Conservation (phyloP, 345 rosid genomes). For the Aquilaria yunnanensis region DNA sequence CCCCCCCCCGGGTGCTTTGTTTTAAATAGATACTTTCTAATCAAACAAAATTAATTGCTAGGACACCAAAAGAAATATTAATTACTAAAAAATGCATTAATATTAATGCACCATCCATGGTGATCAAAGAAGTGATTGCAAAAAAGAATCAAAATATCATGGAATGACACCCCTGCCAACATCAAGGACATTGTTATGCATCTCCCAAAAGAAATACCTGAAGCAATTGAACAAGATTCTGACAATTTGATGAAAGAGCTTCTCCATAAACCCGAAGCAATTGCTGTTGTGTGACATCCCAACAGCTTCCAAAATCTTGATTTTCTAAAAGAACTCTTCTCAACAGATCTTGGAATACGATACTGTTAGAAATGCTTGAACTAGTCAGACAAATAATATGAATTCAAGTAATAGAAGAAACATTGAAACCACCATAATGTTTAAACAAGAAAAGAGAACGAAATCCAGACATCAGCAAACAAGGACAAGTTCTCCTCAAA, state of each 20-base stretch:
- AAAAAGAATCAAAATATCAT: too few relatives aligned
- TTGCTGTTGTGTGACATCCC: conserved; percentile 53
- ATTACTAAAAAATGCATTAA: too few relatives aligned
- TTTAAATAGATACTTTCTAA: too few relatives aligned
- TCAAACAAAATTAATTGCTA: too few relatives aligned
- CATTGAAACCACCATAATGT: background rate
- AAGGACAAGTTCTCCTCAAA: too few relatives aligned
- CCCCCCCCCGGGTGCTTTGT: too few relatives aligned
- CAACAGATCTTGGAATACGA: conserved; percentile 66
- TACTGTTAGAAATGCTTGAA: conserved; percentile 39
- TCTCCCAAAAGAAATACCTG: conserved; percentile 38
- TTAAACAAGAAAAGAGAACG: background rate
- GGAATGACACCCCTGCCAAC: too few relatives aligned
- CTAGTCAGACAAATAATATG: conserved; percentile 2
- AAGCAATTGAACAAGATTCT: conserved; percentile 57
- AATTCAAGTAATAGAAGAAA: background rate
- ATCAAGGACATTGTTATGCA: too few relatives aligned
- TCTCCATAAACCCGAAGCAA: conserved; percentile 56
- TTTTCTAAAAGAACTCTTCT: conserved; percentile 55
- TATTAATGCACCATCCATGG: too few relatives aligned
- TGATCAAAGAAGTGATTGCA: too few relatives aligned
- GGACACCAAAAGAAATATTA: too few relatives aligned
- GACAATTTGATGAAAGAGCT: conserved; percentile 69
- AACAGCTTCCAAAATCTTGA: conserved; percentile 46
- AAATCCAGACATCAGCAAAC: too few relatives aligned